Evolutionary conservation across 257 asterid species (phyloP).

Genomic region (Penstemon barbatus): DNA sequence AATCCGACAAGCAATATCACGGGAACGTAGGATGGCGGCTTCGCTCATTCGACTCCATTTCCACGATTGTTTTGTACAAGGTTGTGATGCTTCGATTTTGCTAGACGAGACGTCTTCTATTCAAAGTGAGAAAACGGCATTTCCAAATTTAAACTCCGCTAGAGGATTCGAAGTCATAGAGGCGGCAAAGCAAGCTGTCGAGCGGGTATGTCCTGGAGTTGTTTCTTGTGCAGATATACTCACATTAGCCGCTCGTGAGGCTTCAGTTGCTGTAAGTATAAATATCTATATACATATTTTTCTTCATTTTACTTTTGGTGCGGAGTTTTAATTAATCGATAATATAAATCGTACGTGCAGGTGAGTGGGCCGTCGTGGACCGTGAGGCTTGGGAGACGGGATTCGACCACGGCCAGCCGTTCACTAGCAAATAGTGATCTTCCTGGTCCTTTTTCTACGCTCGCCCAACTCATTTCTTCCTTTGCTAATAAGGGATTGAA

Average conservation of each 20-base stretch:
- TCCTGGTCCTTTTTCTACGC: conserved; percentile 16
- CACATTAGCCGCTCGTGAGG: conserved; percentile 27
- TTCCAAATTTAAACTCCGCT: background rate
- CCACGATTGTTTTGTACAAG: conserved; percentile 25
- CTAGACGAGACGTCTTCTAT: conserved; percentile 25
- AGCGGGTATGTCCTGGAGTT: conserved; percentile 24
- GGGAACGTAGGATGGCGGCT: conserved; percentile 9
- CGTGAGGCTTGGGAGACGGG: conserved; percentile 33
- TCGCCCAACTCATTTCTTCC: background rate
- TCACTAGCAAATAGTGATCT: conserved; percentile 24
- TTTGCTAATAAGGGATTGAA: conserved; percentile 18
- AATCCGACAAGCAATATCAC: conserved; percentile 2
- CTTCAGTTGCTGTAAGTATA: conserved; percentile 25
- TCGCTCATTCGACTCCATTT: conserved; percentile 22
- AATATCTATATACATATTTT: no score
- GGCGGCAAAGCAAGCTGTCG: conserved; percentile 6
- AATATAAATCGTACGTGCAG: background rate
- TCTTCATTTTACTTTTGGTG: background rate
- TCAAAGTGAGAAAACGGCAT: conserved; percentile 24
- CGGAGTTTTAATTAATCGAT: no score
- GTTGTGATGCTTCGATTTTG: conserved; percentile 29
- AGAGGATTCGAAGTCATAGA: conserved; percentile 19
- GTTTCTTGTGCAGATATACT: conserved; percentile 33
- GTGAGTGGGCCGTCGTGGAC: conserved; percentile 37
- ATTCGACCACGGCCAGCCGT: conserved; percentile 31